Conservation (phyloP, 2,329 filamentous ascomycete species). For the Trichoderma arundinaceum region DNA sequence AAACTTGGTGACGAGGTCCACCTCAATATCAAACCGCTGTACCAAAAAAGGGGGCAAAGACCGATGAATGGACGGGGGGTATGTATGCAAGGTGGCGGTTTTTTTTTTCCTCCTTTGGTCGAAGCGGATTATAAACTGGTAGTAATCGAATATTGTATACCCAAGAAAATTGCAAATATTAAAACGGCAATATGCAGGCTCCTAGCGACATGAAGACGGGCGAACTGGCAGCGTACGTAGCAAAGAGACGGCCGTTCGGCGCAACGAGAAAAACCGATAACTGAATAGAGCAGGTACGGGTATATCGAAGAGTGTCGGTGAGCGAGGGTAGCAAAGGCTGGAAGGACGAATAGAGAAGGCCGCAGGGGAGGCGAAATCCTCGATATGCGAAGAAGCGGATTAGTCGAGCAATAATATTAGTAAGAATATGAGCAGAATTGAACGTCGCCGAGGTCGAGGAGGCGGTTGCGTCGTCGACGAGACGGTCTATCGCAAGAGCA, state of each 20-base stretch:
- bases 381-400: constrained; percentile 24
- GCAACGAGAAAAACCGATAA: constrained; percentile 15
- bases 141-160: constrained; percentile 6
- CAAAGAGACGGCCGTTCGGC: constrained; percentile 28
- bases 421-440: constrained; percentile 43
- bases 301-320: constrained; percentile 30
- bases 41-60: constrained; percentile 10
- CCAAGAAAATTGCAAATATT: constrained; percentile 24
- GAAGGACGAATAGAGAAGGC: constrained; percentile 29
- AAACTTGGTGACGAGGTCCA: constrained; percentile 14
- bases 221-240: constrained; percentile 26
- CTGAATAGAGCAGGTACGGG: constrained; percentile 20
- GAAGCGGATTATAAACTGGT: constrained; percentile 28
- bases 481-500: constrained; percentile 37
- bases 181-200: constrained; percentile 29
- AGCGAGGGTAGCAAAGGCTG: constrained; percentile 32
- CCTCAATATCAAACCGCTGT: constrained; percentile 11
- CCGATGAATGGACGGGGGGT: constrained; percentile 12
- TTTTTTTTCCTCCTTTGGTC: constrained; percentile 5
- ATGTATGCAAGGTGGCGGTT: constrained; percentile 32
- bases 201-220: constrained; percentile 5
- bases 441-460: constrained; percentile 40
- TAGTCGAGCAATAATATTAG: constrained; percentile 42
- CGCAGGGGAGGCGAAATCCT: constrained; percentile 18
- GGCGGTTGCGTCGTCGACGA: constrained; percentile 37